Percentiles rank a stretch among this genome's conserved stretches.
phyloP scores from a whole-genome alignment of 2,329 filamentous ascomycete species.

The Ramichloridium luteum region DNA sequence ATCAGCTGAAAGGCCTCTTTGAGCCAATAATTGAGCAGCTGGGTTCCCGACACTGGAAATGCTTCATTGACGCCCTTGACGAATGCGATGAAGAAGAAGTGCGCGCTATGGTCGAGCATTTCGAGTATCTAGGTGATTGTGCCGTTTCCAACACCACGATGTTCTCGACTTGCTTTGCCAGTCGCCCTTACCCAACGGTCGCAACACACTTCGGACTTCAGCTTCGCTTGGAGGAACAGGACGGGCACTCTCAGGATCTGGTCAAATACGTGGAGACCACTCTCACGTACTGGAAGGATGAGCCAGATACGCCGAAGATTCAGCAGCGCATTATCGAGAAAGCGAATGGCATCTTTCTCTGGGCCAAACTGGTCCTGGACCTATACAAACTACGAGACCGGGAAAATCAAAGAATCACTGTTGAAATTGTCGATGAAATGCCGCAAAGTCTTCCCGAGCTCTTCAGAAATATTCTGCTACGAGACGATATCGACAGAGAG shows the following conservation, averaged over 20 bases:
- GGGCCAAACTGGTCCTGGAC: conserved; percentile 33
- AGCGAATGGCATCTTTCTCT: conserved; percentile 35
- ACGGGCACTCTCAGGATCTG: conserved; percentile 25
- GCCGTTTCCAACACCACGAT: background rate
- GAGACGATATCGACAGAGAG: conserved; percentile 33
- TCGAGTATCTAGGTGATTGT: conserved; percentile 23
- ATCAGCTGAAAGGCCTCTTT: conserved; percentile 21
- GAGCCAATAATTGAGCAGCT: conserved; percentile 18
- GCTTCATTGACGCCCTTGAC: conserved; percentile 36
- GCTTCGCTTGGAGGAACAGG: conserved; percentile 25
- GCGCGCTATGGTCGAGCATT: conserved; percentile 27
- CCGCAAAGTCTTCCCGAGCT: conserved; percentile 34
- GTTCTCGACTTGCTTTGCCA: conserved; percentile 30
- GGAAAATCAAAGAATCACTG: conserved; percentile 22
- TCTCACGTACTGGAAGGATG: background rate
- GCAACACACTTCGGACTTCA: conserved; percentile 20
- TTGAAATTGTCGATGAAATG: conserved; percentile 27
- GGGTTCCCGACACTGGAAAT: conserved; percentile 17
- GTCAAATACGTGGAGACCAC: conserved; percentile 23
- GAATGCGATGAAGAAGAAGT: conserved; percentile 32
- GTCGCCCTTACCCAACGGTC: conserved; percentile 35
- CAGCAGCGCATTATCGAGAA: conserved; percentile 25
- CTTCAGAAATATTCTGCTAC: conserved; percentile 39
- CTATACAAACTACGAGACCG: conserved; percentile 33
- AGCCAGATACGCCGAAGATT: conserved; percentile 13